phyloP scores from a whole-genome alignment of 2,329 filamentous ascomycete species.

The Xylaria sp. region DNA sequence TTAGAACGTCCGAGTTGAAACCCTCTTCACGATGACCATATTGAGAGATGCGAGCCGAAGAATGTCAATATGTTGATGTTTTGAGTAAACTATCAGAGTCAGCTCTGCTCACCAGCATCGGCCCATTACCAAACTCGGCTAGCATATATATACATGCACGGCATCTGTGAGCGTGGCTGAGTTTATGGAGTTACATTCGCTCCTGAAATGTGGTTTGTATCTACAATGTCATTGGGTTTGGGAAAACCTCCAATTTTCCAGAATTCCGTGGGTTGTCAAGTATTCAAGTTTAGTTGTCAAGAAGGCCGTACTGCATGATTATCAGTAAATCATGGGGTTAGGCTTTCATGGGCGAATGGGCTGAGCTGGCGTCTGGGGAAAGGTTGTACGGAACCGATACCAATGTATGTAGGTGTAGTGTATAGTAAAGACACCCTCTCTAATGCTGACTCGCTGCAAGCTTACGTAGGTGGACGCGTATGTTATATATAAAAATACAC shows the following conservation, averaged over 20 bases:
- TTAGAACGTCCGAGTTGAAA: not conserved
- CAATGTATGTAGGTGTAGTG: not conserved
- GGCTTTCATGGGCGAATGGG: not conserved
- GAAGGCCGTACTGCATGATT: not conserved
- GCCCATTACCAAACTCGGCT: not conserved
- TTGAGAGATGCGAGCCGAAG: not conserved
- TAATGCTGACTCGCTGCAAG: slow-evolving; percentile 10
- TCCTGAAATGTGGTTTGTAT: not conserved
- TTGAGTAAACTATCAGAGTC: not conserved
- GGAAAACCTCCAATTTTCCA: not conserved
- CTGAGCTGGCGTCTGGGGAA: not conserved
- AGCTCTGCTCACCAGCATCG: not conserved
- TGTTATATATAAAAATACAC: not conserved
- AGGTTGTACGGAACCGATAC: not conserved
- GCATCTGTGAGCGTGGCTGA: not conserved
- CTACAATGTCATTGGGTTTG: not conserved
- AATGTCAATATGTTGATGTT: not conserved
- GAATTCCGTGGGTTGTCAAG: not conserved
- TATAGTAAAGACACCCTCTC: not conserved
- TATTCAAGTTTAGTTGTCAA: not conserved
- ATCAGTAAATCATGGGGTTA: not conserved
- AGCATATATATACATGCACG: not conserved
- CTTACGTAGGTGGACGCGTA: slow-evolving; percentile 36
- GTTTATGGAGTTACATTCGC: too few relatives aligned
- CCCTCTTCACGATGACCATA: not conserved